Evolutionary conservation across 176 grass and related monocot species (phyloP), one percentile per base, ranked within the genome.

Genomic region (Carex myosuroides): DNA sequence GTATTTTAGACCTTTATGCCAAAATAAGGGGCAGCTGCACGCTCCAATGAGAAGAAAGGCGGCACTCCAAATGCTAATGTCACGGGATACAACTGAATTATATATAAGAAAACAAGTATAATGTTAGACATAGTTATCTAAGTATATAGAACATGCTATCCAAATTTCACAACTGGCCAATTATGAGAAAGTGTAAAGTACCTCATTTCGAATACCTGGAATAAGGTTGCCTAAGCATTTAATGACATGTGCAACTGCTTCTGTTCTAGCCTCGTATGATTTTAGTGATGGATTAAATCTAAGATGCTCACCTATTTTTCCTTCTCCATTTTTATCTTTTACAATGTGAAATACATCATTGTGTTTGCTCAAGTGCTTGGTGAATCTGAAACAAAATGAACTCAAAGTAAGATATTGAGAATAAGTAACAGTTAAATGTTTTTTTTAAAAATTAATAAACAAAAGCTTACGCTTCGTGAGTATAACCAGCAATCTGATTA

Each of bases 141-240:
- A 46, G 1, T 66, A 81, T 66, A 39, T 44, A 37, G 29, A 56
- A 6, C 62, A 1, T 81, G 4, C 0, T 12, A 75, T 62, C 50
- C 8, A 58, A 59, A 68, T 30, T 74, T 13, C 53, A 59, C 35
- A 69, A 26, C 54, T 54, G 14, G 44, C 41, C 52, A n/a, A 21
- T 21, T 50, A 65, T 65, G 4, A 33, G 11, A 13, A 64, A 76
- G 79, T n/a, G 41, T 50, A 71, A 75, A 78, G 69, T 92, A 94
- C 94, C 92, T 94, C 94, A 80, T 92, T 92, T 82, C 90, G 92
- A 85, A 92, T 94, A 91, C 94, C 94, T 87, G 94, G 92, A 82
- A 94, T 94, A 79, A 94, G 70, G 22, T 24, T 24, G 22, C 22
- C 22, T 24, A 24, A 24, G 22, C 22, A 24, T 24, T 24, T 24